phyloP scores from a whole-genome alignment of 2,329 filamentous ascomycete species.

The Trichophyton mentagrophytes region DNA sequence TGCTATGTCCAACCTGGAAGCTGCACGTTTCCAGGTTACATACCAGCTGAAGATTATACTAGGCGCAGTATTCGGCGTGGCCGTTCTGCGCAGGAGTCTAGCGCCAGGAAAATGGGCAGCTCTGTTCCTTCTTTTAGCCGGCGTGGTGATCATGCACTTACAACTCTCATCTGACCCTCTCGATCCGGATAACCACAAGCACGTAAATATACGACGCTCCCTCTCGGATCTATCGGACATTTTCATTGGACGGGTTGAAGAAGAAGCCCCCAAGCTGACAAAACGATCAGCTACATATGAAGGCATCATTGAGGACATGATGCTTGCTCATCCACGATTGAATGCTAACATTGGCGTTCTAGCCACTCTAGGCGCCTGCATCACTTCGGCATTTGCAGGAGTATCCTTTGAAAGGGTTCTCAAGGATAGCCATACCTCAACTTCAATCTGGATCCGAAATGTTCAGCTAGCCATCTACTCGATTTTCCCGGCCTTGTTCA shows the following conservation, averaged over 20 bases:
- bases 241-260: constrained; percentile 28
- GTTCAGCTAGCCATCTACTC: constrained; percentile 92
- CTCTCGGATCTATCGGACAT: constrained; percentile 56
- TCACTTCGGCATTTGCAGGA: constrained; percentile 70
- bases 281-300: constrained; percentile 81
- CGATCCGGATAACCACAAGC: constrained; percentile 45
- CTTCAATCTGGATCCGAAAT: constrained; percentile 86
- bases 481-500: constrained; percentile 72
- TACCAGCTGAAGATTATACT: constrained; percentile 92
- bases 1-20: constrained; percentile 78
- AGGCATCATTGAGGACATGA: constrained; percentile 58
- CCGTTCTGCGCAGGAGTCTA: constrained; percentile 59
- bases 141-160: constrained; percentile 75
- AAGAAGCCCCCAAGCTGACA: constrained; percentile 37
- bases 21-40: constrained; percentile 83
- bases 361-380: constrained; percentile 64
- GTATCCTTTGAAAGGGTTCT: constrained; percentile 64
- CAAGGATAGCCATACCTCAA: constrained; percentile 63
- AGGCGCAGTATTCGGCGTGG: constrained; percentile 74
- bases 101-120: constrained; percentile 66
- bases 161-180: constrained; percentile 39
- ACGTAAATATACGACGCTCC: constrained; percentile 61
- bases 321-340: constrained; percentile 45
- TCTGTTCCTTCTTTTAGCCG: constrained; percentile 63
- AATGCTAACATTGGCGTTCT: constrained; percentile 67